phyloP scores from a whole-genome alignment of 805 yeast species.

The Helenozyma rhizophorensis region DNA sequence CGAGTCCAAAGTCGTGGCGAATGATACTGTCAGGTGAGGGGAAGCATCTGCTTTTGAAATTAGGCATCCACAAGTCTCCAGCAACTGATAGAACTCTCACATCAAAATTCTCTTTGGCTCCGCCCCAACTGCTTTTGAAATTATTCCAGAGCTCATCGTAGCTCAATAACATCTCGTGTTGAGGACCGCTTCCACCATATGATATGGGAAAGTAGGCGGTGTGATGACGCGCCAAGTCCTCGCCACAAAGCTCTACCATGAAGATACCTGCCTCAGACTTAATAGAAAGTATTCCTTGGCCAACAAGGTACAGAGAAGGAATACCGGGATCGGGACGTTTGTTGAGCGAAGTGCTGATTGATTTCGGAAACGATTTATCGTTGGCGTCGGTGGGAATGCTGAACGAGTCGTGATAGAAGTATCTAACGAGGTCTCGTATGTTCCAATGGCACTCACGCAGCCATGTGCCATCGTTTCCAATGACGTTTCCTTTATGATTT shows the following conservation, averaged over 20 bases:
- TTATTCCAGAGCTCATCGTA: conserved; percentile 35
- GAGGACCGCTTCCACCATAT: conserved; percentile 61
- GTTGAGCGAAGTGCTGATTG: conserved; percentile 28
- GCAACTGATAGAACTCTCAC: conserved; percentile 57
- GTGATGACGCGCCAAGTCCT: conserved; percentile 51
- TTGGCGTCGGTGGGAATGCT: conserved; percentile 59
- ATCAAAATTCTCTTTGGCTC: conserved; percentile 33
- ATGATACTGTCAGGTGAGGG: conserved; percentile 18
- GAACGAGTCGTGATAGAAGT: conserved; percentile 77
- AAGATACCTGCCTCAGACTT: conserved; percentile 65
- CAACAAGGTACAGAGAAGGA: conserved; percentile 22
- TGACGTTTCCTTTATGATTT: conserved; percentile 38
- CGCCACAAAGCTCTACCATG: conserved; percentile 64
- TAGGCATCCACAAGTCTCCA: conserved; percentile 53
- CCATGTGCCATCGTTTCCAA: conserved; percentile 37
- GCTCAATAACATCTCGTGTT: conserved; percentile 44
- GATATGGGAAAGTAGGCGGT: conserved; percentile 56
- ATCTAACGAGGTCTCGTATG: conserved; percentile 71
- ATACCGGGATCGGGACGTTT: conserved; percentile 9
- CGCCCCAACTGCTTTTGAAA: conserved; percentile 22
- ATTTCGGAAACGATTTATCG: conserved; percentile 37
- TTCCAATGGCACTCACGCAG: conserved; percentile 83
- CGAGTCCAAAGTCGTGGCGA: conserved; percentile 38
- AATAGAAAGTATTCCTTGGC: conserved; percentile 28
- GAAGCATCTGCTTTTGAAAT: conserved; percentile 34